Evolutionary conservation across 2,329 filamentous ascomycete genomes (phyloP), one percentile per base, ranked within the genome.

Genomic region (Pseudogymnoascus sp.): DNA sequence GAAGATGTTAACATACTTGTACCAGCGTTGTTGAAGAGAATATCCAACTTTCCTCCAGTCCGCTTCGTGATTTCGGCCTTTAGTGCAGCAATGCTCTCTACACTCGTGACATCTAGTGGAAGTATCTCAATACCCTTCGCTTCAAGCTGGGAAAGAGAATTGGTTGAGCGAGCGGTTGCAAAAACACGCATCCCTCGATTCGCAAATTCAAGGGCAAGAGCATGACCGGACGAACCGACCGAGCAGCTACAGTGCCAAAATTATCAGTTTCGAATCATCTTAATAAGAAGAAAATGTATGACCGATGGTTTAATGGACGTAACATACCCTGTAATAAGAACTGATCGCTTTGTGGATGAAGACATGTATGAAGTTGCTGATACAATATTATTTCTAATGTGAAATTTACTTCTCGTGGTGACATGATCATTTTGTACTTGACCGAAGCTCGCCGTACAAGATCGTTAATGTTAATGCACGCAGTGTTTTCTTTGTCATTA

Each of bases 151-250:
- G 60, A 12, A 59, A 65, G 64, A 8, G 62, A 62, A 35, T 61
- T 62, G 16, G 55, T 62, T 16, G 59, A 60, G 4, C 65, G 65
- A 52, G 65, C 65, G 5, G 65, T 65, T 28, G 65, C 64, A 43
- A 65, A 67, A 4, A 66, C 63, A 33, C 66, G 63, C 25, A 67
- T 60, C 43, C 67, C 67, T 55, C 40, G 45, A 23, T 61, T 41
- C 37, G 62, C 63, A 58, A 64, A 64, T 35, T 63, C 52, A 9
- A 64, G 28, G 9, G 63, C 63, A 11, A 67, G 63, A 60, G 66
- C 66, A 62, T 67, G 49, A 35, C 65, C 66, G 31, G 66, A 61
- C 16, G 60, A 45, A 25, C 66, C 65, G 12, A 4, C 43, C 33
- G 65, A 67, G 62, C 65, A 67, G 14, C 59, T 62, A 49, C 21